phyloP scores from a whole-genome alignment of 164 flowering plant genomes.

The Vitis riparia region DNA sequence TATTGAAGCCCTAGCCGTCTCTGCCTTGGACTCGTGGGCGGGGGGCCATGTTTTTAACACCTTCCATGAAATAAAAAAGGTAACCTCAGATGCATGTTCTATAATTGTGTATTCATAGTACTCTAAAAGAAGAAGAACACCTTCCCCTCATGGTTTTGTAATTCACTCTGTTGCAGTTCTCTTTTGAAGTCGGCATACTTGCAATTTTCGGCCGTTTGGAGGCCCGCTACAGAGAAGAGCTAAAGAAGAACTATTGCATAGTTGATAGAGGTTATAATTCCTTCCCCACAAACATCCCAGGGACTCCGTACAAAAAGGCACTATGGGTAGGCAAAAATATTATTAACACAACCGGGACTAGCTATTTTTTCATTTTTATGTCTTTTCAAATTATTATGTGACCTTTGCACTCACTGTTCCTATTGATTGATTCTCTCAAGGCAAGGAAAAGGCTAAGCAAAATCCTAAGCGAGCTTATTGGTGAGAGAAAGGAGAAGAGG shows the following conservation, averaged over 20 bases:
- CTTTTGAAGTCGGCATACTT: slow-evolving; percentile 59
- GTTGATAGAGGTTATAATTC: slow-evolving; percentile 59
- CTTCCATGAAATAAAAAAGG: slow-evolving; percentile 82
- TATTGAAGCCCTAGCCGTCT: slow-evolving; percentile 44
- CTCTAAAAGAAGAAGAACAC: neutral
- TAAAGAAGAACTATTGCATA: slow-evolving; percentile 39
- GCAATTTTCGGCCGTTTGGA: slow-evolving; percentile 52
- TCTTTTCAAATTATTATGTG: neutral
- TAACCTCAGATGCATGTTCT: slow-evolving; percentile 12
- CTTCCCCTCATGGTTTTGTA: neutral
- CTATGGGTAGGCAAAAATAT: slow-evolving; percentile 37
- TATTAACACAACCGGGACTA: neutral
- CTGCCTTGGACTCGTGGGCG: slow-evolving; percentile 51
- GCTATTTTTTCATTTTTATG: neutral
- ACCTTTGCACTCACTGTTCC: neutral
- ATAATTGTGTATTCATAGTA: neutral
- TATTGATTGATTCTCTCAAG: slow-evolving; percentile 22
- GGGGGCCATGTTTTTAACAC: slow-evolving; percentile 56
- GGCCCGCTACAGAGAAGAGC: slow-evolving; percentile 29
- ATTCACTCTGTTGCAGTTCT: slow-evolving; percentile 30
- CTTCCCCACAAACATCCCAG: slow-evolving; percentile 52
- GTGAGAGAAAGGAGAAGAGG: slow-evolving; percentile 56
- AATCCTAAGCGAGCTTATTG: slow-evolving; percentile 52
- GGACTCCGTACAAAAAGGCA: slow-evolving; percentile 56
- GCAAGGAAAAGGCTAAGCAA: slow-evolving; percentile 69